Conservation (phyloP, 1,284 basidiomycete species). For the Rhodotorula sp. region DNA sequence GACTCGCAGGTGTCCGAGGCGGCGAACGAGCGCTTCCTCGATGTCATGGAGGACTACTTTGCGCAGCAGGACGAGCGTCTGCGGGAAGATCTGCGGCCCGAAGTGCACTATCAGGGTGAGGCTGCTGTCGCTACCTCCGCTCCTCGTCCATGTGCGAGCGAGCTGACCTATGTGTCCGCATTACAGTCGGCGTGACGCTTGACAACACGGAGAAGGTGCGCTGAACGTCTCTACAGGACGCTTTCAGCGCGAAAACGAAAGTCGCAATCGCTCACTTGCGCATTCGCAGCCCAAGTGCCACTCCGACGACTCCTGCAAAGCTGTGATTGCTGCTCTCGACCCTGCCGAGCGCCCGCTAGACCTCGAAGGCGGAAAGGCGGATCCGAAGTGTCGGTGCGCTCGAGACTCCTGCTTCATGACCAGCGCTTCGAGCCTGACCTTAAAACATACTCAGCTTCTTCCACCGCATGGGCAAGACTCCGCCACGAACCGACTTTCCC, state of each 20-base stretch:
- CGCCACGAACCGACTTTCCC: constrained; percentile 74
- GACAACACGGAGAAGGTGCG: constrained; percentile 82
- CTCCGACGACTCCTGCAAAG: constrained; percentile 66
- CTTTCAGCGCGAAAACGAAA: no score
- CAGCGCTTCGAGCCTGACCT: neutral
- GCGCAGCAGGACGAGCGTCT: constrained; percentile 65
- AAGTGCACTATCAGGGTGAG: constrained; percentile 60
- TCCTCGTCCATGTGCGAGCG: no score
- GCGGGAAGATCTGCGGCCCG: constrained; percentile 73
- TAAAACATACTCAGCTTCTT: constrained; percentile 62
- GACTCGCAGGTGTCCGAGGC: constrained; percentile 79
- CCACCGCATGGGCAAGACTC: constrained; percentile 75
- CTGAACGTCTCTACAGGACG: constrained; percentile 57
- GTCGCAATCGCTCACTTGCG: neutral
- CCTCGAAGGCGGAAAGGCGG: constrained; percentile 64
- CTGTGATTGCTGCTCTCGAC: constrained; percentile 69
- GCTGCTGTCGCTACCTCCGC: no score
- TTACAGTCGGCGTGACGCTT: constrained; percentile 56
- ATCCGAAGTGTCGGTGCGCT: constrained; percentile 75
- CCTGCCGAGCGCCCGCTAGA: constrained; percentile 78
- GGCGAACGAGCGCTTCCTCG: constrained; percentile 77
- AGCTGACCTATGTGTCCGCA: constrained; percentile 3
- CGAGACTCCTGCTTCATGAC: no score
- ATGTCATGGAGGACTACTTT: constrained; percentile 79
- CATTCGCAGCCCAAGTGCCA: constrained; percentile 49